A percentile compares a stretch with the other conserved stretches of the same genome.
Conservation (phyloP, 306 rosid genomes). For the Pyrus betulifolia region DNA sequence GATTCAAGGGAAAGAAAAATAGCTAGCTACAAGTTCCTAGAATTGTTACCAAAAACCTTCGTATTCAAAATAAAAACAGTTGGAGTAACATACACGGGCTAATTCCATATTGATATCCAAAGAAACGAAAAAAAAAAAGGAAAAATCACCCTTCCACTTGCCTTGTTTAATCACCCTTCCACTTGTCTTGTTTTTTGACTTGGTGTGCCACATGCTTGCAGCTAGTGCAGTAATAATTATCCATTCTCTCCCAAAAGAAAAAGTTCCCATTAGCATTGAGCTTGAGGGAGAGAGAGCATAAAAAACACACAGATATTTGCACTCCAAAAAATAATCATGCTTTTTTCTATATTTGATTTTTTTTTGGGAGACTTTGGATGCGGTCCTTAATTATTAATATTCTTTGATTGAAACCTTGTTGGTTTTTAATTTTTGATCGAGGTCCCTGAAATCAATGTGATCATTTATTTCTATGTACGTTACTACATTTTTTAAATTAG, state of each 20-base stretch:
- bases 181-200: slow-evolving; percentile 1
- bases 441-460: too few species aligned
- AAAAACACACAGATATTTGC: background rate
- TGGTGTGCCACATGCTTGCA: slow-evolving; percentile 35
- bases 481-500: too few species aligned
- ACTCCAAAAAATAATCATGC: too few species aligned
- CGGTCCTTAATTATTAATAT: too few species aligned
- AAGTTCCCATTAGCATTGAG: background rate
- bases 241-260: slow-evolving; percentile 18
- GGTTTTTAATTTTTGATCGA: too few species aligned
- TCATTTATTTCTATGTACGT: too few species aligned
- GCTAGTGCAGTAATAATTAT: slow-evolving; percentile 20
- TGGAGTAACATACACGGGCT: background rate
- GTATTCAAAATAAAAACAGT: background rate
- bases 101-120: background rate
- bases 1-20: background rate
- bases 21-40: background rate
- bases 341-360: too few species aligned
- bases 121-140: background rate
- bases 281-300: background rate
- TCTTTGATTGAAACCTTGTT: too few species aligned
- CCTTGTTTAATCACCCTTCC: background rate
- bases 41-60: background rate
- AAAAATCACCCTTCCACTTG: background rate
- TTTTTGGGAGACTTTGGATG: too few species aligned